Evolutionary conservation across 1,284 basidiomycete species (phyloP).

Genomic region (Apiotrichum veenhuisii): DNA sequence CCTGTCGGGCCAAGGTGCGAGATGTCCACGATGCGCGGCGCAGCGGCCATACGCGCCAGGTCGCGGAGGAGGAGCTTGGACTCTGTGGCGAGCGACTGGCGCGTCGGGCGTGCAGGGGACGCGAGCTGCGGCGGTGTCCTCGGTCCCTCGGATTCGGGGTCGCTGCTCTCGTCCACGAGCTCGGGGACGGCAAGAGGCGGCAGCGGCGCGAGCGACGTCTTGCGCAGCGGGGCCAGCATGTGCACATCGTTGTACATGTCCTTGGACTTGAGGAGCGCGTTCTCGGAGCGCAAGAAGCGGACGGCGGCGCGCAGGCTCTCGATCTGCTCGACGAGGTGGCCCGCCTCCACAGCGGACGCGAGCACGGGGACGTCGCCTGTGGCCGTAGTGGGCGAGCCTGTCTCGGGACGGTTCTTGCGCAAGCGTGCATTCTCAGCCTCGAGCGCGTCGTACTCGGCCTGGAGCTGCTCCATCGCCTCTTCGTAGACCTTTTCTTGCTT

Average conservation of each 20-base stretch:
- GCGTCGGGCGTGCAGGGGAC: conserved; percentile 53
- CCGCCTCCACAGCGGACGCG: conserved; percentile 7
- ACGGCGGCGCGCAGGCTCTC: conserved; percentile 85
- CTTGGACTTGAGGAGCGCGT: conserved; percentile 83
- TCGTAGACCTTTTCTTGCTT: conserved; percentile 85
- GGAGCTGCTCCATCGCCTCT: conserved; percentile 88
- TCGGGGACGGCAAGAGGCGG: conserved; percentile 9
- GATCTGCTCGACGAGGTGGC: conserved; percentile 57
- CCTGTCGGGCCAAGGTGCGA: conserved; percentile 51
- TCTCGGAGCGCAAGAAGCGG: conserved; percentile 83
- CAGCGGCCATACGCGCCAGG: conserved; percentile 73
- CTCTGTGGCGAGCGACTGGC: conserved; percentile 68
- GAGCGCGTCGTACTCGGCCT: conserved; percentile 77
- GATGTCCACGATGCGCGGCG: conserved; percentile 75
- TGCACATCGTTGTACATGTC: conserved; percentile 79
- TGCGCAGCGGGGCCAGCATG: conserved; percentile 60
- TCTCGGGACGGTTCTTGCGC: conserved; percentile 57
- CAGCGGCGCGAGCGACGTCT: background rate
- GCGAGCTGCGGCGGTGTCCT: conserved; percentile 15
- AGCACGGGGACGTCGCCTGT: conserved; percentile 6
- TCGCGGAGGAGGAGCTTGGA: conserved; percentile 77
- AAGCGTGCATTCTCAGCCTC: conserved; percentile 83
- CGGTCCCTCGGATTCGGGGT: conserved; percentile 16
- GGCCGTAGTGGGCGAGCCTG: conserved; percentile 11
- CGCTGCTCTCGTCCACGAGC: conserved; percentile 17